phyloP scores from a whole-genome alignment of 164 flowering plant species.

The Liquidambar formosana region DNA sequence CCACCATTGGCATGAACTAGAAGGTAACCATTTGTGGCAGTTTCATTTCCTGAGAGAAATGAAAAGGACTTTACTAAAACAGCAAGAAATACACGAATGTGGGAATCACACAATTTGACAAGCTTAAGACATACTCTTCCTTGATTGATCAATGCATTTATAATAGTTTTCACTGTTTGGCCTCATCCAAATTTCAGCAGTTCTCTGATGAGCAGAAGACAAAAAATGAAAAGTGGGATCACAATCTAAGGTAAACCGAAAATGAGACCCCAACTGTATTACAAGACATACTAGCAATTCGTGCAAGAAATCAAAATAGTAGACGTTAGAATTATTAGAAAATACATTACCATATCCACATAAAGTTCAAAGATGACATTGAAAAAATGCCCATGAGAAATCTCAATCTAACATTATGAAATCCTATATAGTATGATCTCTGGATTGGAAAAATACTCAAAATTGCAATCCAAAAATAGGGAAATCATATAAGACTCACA shows the following conservation, averaged over 20 bases:
- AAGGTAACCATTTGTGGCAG: constrained; percentile 38
- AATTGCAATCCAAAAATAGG: no score
- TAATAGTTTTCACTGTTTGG: constrained; percentile 23
- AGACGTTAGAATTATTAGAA: no score
- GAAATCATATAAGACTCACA: no score
- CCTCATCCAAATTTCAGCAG: constrained; percentile 38
- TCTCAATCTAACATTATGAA: no score
- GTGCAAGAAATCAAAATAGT: no score
- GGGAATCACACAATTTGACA: not conserved
- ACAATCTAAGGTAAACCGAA: not conserved
- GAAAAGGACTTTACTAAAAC: not conserved
- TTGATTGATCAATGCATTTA: constrained; percentile 27
- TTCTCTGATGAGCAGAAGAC: constrained; percentile 20
- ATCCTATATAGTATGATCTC: no score
- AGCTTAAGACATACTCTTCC: constrained; percentile 19
- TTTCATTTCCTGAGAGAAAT: constrained; percentile 11
- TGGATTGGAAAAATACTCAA: no score
- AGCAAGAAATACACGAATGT: not conserved
- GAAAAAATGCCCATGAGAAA: no score
- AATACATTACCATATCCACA: no score
- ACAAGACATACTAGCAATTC: not conserved
- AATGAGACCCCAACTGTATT: not conserved
- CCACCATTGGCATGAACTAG: constrained; percentile 53
- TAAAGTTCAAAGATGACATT: no score
- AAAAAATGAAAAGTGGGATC: constrained; percentile 1